Evolutionary conservation across 257 asterid species (phyloP).

Genomic region (Solanum ossicruentum): DNA sequence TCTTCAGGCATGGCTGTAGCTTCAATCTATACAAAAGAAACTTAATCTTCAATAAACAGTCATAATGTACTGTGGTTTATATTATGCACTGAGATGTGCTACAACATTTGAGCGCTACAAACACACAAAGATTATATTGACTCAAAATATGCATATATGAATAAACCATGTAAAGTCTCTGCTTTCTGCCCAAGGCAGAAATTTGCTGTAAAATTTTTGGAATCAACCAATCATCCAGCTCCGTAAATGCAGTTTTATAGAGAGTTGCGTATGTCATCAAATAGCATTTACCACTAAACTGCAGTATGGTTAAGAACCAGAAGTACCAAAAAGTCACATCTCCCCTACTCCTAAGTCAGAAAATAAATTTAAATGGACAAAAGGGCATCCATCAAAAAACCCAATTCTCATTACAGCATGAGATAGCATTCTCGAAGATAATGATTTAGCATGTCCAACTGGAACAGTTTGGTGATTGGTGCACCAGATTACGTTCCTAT

Average conservation of each 20-base stretch:
- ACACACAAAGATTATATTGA: background rate
- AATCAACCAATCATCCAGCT: background rate
- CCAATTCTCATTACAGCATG: background rate
- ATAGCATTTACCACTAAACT: background rate
- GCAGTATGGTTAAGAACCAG: background rate
- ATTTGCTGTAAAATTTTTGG: background rate
- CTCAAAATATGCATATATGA: background rate
- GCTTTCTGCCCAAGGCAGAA: background rate
- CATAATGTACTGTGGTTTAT: background rate
- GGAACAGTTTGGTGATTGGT: background rate
- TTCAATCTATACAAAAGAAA: constrained; percentile 40
- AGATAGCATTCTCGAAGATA: background rate
- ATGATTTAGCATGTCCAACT: background rate
- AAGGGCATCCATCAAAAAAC: background rate
- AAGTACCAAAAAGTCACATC: background rate
- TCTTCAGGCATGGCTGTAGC: constrained; percentile 83
- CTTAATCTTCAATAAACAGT: constrained; percentile 4
- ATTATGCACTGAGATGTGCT: background rate
- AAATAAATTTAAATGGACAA: background rate
- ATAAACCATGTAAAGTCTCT: background rate
- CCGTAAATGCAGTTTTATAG: background rate
- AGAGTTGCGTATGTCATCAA: background rate
- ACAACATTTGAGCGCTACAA: background rate
- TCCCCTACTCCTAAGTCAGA: background rate
- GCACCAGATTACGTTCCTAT: background rate